Conservation (phyloP, 2,329 filamentous ascomycete genomes). For the Botryotinia calthae region DNA sequence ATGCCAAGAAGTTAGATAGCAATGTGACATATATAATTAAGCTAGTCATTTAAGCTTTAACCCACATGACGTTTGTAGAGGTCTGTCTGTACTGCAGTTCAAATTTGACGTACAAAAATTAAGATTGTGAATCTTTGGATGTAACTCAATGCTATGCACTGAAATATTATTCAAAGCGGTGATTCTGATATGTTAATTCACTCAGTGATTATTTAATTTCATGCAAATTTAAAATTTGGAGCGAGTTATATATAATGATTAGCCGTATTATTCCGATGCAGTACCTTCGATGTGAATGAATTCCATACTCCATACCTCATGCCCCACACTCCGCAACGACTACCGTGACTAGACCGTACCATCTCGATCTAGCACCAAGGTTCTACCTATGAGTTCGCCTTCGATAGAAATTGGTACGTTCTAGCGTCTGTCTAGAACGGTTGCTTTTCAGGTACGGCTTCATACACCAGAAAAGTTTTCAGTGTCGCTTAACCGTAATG, state of each 20-base stretch:
- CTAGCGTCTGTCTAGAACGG: neutral
- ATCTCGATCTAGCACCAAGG: neutral
- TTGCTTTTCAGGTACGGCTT: neutral
- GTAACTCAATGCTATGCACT: neutral
- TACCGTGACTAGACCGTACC: neutral
- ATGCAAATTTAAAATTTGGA: neutral
- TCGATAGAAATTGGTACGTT: neutral
- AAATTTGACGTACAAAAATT: neutral
- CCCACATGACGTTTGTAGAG: neutral
- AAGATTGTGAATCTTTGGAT: neutral
- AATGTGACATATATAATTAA: neutral
- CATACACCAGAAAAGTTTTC: neutral
- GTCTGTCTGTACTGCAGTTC: neutral
- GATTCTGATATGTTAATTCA: neutral
- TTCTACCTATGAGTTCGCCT: neutral
- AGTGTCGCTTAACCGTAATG: neutral
- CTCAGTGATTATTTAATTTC: neutral
- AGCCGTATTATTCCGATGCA: neutral
- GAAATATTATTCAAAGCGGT: rapidly evolving
- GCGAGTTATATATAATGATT: neutral
- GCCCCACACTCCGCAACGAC: neutral
- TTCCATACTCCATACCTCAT: too few species aligned
- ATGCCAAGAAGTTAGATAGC: neutral
- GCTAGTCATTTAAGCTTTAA: neutral
- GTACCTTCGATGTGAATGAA: neutral